These are phyloP conservation scores for Colletotrichum agaves DNA, from an alignment of 2,329 filamentous ascomycete genomes.

Conservation along the genomic window DNA sequence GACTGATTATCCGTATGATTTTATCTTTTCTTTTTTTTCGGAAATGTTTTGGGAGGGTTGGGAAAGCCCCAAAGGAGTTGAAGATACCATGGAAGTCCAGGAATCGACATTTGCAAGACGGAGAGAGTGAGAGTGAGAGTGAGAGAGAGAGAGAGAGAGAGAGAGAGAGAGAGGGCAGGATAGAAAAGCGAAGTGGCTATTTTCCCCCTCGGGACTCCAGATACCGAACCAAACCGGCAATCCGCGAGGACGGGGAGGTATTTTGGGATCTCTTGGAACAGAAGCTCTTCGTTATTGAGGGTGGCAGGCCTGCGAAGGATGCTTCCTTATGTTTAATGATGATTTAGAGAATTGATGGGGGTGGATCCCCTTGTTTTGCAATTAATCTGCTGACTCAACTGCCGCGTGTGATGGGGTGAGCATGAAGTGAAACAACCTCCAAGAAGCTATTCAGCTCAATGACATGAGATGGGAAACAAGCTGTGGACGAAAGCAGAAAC, in stretches of 20 bases:
- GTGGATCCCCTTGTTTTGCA: conserved; percentile 12
- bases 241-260: not conserved
- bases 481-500: too few species aligned
- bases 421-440: not conserved
- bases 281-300: not conserved
- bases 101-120: conserved; percentile 10
- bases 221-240: not conserved
- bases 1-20: not conserved
- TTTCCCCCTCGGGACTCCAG: not conserved
- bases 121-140: not conserved
- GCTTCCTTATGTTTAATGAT: conserved; percentile 14
- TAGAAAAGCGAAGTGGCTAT: conserved; percentile 13
- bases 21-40: not conserved
- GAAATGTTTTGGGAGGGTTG: too few species aligned
- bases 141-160: not conserved
- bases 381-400: not conserved
- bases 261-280: not conserved
- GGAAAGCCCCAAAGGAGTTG: conserved; percentile 20
- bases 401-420: not conserved
- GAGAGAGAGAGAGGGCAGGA: not conserved
- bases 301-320: not conserved
- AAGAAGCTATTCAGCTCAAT: too few species aligned
- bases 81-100: conserved; percentile 33
- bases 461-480: too few species aligned
- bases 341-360: conserved; percentile 13